These are phyloP conservation scores for Silene coronaria DNA, from an alignment of 179 eudicot species.

Conservation along the genomic window DNA sequence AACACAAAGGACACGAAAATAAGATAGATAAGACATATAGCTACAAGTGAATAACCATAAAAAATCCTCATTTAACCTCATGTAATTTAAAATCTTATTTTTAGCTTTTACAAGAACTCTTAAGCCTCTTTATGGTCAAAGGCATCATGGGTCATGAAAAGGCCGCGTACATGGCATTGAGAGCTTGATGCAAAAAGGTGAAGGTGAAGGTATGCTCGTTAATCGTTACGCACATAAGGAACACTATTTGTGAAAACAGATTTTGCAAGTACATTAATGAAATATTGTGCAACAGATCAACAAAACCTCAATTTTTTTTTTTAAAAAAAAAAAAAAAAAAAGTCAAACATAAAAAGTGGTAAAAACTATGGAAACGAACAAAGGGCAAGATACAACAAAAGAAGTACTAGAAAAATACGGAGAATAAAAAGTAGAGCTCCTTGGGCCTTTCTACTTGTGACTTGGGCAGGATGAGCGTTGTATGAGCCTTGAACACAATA, in stretches of 20 bases:
- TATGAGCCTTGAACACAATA: too few relatives aligned
- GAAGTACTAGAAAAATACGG: not conserved
- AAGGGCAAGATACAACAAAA: not conserved
- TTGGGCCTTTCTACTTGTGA: constrained; percentile 1
- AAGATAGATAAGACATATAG: not conserved
- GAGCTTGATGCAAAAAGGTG: too few relatives aligned
- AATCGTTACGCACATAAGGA: too few relatives aligned
- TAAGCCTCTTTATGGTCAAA: too few relatives aligned
- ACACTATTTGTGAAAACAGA: not conserved
- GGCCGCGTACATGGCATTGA: too few relatives aligned
- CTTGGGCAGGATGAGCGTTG: not conserved
- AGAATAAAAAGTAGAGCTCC: not conserved
- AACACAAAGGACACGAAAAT: not conserved
- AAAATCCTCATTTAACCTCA: not conserved
- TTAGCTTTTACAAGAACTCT: too few relatives aligned
- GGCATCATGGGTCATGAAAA: too few relatives aligned
- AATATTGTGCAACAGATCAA: too few relatives aligned
- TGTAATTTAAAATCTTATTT: not conserved
- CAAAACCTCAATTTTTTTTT: too few relatives aligned
- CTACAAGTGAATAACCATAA: not conserved
- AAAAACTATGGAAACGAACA: not conserved
- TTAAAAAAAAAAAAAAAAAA: not conserved
- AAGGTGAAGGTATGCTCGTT: too few relatives aligned
- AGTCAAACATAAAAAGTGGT: not conserved
- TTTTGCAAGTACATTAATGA: too few relatives aligned